Conservation (phyloP, 768 basidiomycete species). For the Pulveroboletus sp. region DNA sequence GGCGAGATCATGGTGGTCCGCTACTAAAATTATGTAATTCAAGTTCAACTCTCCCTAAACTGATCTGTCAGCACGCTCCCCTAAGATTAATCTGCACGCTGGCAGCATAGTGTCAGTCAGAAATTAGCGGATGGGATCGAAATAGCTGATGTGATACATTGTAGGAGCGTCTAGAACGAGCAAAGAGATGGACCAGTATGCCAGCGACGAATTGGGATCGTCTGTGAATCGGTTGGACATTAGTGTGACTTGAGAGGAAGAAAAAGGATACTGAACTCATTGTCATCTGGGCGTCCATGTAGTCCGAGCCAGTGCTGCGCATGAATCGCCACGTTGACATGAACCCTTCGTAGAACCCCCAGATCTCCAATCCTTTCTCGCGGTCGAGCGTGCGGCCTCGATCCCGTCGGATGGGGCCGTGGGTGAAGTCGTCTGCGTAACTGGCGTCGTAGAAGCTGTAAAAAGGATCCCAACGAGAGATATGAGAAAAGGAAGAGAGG, state of each 20-base stretch:
- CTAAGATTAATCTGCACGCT: no score
- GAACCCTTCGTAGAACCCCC: constrained; percentile 92
- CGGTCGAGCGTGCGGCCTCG: constrained; percentile 87
- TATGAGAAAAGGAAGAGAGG: neutral
- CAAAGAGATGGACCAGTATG: neutral
- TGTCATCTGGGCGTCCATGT: no score
- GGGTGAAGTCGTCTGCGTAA: constrained; percentile 70
- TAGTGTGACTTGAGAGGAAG: neutral
- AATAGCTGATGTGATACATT: constrained; percentile 61
- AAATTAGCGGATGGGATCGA: constrained; percentile 71
- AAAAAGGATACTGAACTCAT: constrained; percentile 13
- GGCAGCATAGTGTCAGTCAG: no score
- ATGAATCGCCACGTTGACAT: constrained; percentile 62
- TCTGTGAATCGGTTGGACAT: neutral
- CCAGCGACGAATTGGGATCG: neutral
- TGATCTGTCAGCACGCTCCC: no score
- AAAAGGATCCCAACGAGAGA: no score
- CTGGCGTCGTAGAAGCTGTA: constrained; percentile 78
- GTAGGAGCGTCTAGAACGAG: constrained; percentile 46
- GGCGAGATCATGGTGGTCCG: no score
- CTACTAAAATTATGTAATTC: no score
- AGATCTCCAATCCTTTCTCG: constrained; percentile 91
- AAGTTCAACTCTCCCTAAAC: no score
- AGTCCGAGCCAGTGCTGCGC: constrained; percentile 29
- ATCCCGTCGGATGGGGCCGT: constrained; percentile 83